Base-by-base conservation (phyloP, 1,284 basidiomycete genomes). In the Sutorius eximius region DNA sequence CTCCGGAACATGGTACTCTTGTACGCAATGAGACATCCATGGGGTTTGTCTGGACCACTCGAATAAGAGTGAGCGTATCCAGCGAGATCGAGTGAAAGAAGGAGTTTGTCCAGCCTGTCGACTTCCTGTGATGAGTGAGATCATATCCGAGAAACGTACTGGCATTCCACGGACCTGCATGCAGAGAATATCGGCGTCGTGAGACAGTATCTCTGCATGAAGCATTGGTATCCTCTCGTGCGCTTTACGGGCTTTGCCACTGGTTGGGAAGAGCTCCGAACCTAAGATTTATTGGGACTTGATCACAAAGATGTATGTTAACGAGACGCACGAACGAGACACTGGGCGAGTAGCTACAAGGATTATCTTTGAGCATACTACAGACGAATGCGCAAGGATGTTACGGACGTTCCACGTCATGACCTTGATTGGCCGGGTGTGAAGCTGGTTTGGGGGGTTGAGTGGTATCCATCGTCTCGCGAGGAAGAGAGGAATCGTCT, bases 1-100 rank as follows among this genome's bases (percentile, higher is more conserved):
- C 78, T 73, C 11, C 69, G 71, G 66, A 83, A 92, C n/a, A 72
- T 61, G 32, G 74, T 66, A 18, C 73, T 72, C 52, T 82, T 82
- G 71, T 83, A 93, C 2, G 88, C 84, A 57, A 95, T 83, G 50
- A 94, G 81, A 66, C 90, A 89, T 3, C 93, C 93, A 62, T 96
- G 93, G 45, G 81, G 82, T 73, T 95, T 95, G 13, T 74, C 74
- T 29, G 77, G 81, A 8, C 91, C 92, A 33, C 80, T 76, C 3
- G 83, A 83, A 67, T 84, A 86, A 45, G 83, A 76, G 63, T 82
- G 71, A 10, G 73, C 69, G 67, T 89, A 91, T 11, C 82, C 82
- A 22, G 81, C 82, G 27, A 73, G 69, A 55, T 84, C 76, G 11
- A 91, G 77, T 32, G 75, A 73, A 12, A 87, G 89, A 38, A 82